Evolutionary conservation across 139 green algal genomes (phyloP).

Genomic region (Chlamydomonas asymmetrica): DNA sequence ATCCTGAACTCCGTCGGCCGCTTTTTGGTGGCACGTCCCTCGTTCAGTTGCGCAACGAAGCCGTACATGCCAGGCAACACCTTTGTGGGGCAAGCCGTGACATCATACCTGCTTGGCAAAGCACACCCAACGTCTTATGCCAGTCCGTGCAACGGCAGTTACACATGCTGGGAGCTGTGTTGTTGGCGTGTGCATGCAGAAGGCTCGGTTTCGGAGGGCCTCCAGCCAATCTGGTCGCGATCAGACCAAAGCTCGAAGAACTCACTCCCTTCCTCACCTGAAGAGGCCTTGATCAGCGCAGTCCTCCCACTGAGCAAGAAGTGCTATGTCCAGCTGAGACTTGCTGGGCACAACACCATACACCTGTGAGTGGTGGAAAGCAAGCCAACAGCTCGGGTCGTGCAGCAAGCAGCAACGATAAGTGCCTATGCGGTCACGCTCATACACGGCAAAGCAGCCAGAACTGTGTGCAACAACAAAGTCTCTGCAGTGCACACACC

Average conservation of each 20-base stretch:
- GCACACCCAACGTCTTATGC: neutral
- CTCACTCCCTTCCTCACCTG: neutral
- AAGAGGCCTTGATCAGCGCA: conserved; percentile 48
- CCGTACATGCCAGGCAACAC: conserved; percentile 72
- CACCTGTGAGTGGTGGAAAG: no score
- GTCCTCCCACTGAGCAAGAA: conserved; percentile 81
- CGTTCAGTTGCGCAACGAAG: conserved; percentile 91
- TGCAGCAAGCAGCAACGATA: no score
- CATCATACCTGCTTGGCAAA: conserved; percentile 85
- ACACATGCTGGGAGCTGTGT: neutral
- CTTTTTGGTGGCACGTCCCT: conserved; percentile 95
- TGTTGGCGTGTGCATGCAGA: neutral
- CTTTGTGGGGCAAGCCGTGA: conserved; percentile 88
- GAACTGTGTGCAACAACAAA: no score
- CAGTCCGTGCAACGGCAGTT: neutral
- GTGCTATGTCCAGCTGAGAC: conserved; percentile 64
- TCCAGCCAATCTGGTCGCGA: neutral
- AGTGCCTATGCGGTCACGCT: no score
- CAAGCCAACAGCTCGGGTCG: no score
- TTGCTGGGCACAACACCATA: conserved; percentile 3
- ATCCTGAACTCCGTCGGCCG: conserved; percentile 94
- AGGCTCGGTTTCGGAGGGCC: neutral
- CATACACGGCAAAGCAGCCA: no score
- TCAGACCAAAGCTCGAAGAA: neutral
- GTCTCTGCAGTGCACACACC: no score